These are phyloP conservation scores for Tetrapyrgos nigripes DNA, from an alignment of 1,284 basidiomycete species.

Conservation along the genomic window DNA sequence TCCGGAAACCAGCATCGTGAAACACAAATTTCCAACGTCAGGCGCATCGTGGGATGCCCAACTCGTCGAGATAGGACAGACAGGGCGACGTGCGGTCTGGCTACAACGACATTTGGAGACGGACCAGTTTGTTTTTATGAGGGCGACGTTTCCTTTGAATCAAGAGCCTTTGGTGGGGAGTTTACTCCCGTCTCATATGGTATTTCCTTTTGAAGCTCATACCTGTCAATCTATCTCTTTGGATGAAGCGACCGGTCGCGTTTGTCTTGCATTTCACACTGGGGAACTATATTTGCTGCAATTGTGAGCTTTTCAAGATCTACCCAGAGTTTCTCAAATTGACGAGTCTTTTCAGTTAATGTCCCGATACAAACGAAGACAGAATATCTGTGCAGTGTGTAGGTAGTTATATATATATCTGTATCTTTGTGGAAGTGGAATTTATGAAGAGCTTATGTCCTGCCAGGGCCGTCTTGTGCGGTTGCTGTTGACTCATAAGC, in stretches of 20 bases:
- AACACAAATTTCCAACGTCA: constrained; percentile 29
- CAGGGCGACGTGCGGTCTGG: constrained; percentile 57
- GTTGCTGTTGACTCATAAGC: too few relatives aligned
- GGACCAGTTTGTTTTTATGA: constrained; percentile 54
- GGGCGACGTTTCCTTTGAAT: constrained; percentile 42
- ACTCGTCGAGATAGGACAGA: constrained; percentile 51
- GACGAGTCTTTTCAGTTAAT: background rate
- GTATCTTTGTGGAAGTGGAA: too few relatives aligned
- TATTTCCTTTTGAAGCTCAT: constrained; percentile 54
- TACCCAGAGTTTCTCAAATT: background rate
- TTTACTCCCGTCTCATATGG: constrained; percentile 47
- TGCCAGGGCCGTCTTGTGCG: too few relatives aligned
- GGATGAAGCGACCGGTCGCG: constrained; percentile 54
- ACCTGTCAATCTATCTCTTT: constrained; percentile 53
- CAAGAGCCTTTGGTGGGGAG: constrained; percentile 31
- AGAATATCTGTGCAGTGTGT: too few relatives aligned
- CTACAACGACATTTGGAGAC: constrained; percentile 56
- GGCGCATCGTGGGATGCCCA: constrained; percentile 41
- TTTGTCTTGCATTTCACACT: constrained; percentile 55
- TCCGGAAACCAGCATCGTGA: background rate
- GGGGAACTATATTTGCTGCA: constrained; percentile 58
- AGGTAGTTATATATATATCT: too few relatives aligned
- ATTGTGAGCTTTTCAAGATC: constrained; percentile 36
- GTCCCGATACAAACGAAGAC: too few relatives aligned
- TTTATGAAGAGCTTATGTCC: too few relatives aligned